Base-by-base conservation (phyloP, 2,329 filamentous ascomycete species). In the Ceratocystis albifundus region DNA sequence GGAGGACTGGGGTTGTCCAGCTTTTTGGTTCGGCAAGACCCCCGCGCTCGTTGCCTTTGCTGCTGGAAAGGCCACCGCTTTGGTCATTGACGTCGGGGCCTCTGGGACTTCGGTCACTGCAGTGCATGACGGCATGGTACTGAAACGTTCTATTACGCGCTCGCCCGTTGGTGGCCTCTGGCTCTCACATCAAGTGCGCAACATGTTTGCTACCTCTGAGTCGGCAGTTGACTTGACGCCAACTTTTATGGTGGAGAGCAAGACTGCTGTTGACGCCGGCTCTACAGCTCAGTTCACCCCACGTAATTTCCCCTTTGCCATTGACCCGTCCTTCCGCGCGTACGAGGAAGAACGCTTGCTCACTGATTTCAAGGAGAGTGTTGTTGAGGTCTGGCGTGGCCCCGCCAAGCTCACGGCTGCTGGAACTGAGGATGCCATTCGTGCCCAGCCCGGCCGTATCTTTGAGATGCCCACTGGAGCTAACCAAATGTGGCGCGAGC, bases 391-490 rank as follows among this genome's bases (percentile, higher is more conserved):
- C 15, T 99, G 94, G 93, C 84, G 85, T 30, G 90, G 90, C 0
- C 89, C 89, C 0, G 87, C 87, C 68, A 82, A 85, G 69, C 85
- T 90, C 71, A 75, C 76, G 53, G 77, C 75, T 70, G 82, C 77
- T 25, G 85, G 86, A 46, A 95, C 93, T 74, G 85, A 94, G 73
- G 92, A 96, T 53, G 80, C 85, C 61, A 86, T 87, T 67, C 87
- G 84, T 74, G 81, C 78, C 57, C 85, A 86, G 70, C 89, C 90
- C 0, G 89, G 90, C 50, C 87, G 90, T 64, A 88, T 94, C 10
- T 99, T 96, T 72, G 94, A 99, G 79, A 94, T 99, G 83, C 94
- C 94, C 8, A 90, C 97, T 74, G 94, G 94, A 63, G 92, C 88
- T 78, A 99, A 97, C 79, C 89, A 96, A 75, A 88, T 96, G 77